Base-by-base conservation (phyloP, 2,329 filamentous ascomycete genomes). In the Colletotrichum sp. region DNA sequence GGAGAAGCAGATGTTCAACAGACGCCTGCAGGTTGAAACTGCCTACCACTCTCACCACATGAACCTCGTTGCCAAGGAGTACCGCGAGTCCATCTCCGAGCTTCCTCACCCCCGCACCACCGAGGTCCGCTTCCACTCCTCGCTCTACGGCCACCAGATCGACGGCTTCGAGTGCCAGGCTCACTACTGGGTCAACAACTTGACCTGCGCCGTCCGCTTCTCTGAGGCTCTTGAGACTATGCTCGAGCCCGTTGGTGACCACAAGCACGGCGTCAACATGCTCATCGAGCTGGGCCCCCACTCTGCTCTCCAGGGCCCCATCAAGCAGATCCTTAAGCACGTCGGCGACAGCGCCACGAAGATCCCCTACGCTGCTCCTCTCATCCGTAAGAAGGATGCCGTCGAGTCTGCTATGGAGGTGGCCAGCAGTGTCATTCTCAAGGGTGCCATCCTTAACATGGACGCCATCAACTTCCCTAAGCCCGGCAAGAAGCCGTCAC, bases 41-140 rank as follows among this genome's bases (percentile, higher is more conserved):
- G 89, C 89, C 1, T 91, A 91, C 63, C 90, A 91, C 79, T 91
- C 89, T 0, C 83, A 86, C 43, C 88, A 90, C 77, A 91, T 91
- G 89, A 85, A 87, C 65, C 80, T 86, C 3, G 83, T 90, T 2
- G 87, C 88, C 2, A 70, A 74, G 48, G 71, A 69, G 13, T 78
- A 78, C 28, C 83, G 85, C 48, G 79, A 81, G 1, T 86, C 85
- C 5, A 82, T 91, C 5, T 85, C 87, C 9, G 82, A 85, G 75
- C 81, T 91, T 5, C 69, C 66, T 9, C 78, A 81, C 2, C 83
- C 86, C 2, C 78, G 82, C 5, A 79, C 81, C 1, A 83, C 83
- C 0, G 79, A 83, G 2, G 83, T 86, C 8, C 80, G 82, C 32
- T 89, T 89, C 80, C 86, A 88, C 79, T 89, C 88, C 1, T 89